These are phyloP conservation scores for Fusarium austroafricanum DNA, from an alignment of 2,329 filamentous ascomycete species.

Conservation along the genomic window DNA sequence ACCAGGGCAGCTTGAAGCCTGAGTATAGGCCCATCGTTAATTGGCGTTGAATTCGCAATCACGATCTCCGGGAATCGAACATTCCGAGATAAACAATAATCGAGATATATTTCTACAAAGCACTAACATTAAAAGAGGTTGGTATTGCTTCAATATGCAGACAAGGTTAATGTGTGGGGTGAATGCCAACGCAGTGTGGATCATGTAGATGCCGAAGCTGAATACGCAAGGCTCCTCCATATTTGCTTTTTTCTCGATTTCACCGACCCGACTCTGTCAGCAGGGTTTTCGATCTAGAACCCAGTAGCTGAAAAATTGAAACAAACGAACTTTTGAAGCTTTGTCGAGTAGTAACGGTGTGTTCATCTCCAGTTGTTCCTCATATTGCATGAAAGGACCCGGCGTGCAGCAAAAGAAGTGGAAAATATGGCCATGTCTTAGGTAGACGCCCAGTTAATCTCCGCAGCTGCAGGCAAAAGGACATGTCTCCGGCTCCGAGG, in stretches of 20 bases:
- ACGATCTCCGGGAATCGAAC: background rate
- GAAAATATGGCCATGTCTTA: slow-evolving; percentile 4
- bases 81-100: background rate
- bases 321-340: background rate
- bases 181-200: slow-evolving; percentile 16
- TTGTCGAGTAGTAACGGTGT: too few species aligned
- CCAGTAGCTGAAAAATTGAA: background rate
- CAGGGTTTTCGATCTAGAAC: background rate
- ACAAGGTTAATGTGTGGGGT: slow-evolving; percentile 10
- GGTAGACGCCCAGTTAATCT: slow-evolving; percentile 20
- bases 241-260: slow-evolving; percentile 20
- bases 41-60: background rate
- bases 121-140: background rate
- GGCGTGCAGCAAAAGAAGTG: background rate
- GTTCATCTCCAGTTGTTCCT: background rate
- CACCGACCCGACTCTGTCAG: background rate
- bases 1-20: too few species aligned
- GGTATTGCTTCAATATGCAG: slow-evolving; percentile 25
- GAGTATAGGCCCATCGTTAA: background rate
- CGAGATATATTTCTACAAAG: background rate
- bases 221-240: background rate
- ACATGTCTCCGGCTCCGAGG: slow-evolving; percentile 17
- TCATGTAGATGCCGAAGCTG: slow-evolving; percentile 15
- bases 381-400: slow-evolving; percentile 21
- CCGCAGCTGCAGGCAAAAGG: slow-evolving; percentile 5